These are phyloP conservation scores for Colletotrichum camelliae DNA, from an alignment of 2,329 filamentous ascomycete genomes.

Conservation along the genomic window DNA sequence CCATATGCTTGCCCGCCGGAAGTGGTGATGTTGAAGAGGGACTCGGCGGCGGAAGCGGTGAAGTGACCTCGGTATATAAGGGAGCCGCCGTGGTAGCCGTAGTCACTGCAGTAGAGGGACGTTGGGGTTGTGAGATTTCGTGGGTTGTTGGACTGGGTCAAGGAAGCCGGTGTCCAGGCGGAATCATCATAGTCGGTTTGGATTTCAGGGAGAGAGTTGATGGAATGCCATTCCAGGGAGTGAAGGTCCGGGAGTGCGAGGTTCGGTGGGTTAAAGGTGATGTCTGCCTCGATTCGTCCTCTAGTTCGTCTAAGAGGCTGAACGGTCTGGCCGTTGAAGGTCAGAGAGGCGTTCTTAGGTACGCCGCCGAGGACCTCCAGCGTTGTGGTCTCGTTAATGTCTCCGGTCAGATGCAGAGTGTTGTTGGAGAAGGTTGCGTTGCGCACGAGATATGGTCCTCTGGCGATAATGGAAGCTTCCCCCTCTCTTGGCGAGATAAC, in stretches of 20 bases:
- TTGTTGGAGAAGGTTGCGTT: background rate
- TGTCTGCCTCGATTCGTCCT: slow-evolving; percentile 18
- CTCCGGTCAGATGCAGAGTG: background rate
- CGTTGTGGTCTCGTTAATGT: background rate
- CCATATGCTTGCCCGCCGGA: slow-evolving; percentile 71
- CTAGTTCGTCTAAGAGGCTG: slow-evolving; percentile 8
- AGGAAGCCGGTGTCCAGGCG: slow-evolving; percentile 48
- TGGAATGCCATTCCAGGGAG: slow-evolving; percentile 10
- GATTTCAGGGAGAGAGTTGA: slow-evolving; percentile 28
- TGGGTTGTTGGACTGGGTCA: slow-evolving; percentile 23
- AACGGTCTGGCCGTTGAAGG: slow-evolving; percentile 24
- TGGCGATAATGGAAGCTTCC: background rate
- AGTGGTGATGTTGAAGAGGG: slow-evolving; percentile 57
- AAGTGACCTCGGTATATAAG: slow-evolving; percentile 73
- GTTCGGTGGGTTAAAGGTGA: slow-evolving; percentile 16
- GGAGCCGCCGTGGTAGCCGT: slow-evolving; percentile 71
- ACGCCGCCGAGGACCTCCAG: background rate
- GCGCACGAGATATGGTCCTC: background rate
- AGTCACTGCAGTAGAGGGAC: slow-evolving; percentile 70
- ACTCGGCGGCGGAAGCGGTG: slow-evolving; percentile 60
- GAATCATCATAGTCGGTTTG: slow-evolving; percentile 36
- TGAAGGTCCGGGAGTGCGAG: slow-evolving; percentile 13
- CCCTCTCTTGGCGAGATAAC: background rate
- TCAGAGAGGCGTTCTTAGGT: background rate
- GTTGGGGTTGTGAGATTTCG: slow-evolving; percentile 59